phyloP scores from a whole-genome alignment of 805 yeast genomes.

The Maudiozyma serrabonitensis region DNA sequence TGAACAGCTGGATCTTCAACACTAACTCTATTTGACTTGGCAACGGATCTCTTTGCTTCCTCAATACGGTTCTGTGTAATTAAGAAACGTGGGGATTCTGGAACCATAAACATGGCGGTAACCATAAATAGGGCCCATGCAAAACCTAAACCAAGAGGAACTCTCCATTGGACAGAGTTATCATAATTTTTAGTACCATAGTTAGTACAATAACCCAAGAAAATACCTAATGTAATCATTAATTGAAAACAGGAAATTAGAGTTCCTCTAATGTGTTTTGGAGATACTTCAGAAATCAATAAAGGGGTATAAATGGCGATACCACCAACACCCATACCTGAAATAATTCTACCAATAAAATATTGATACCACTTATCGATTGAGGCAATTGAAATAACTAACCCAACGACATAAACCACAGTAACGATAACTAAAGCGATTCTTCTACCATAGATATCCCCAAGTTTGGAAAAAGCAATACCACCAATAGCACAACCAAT shows the following conservation, averaged over 20 bases:
- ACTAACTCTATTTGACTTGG: not conserved
- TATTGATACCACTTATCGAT: not conserved
- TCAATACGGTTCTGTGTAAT: not conserved
- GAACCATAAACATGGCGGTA: constrained; percentile 13
- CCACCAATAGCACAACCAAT: constrained; percentile 71
- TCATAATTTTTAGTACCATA: not conserved
- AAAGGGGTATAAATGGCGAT: not conserved
- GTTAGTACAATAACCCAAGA: constrained; percentile 36
- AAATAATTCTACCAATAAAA: constrained; percentile 54
- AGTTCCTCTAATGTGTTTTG: constrained; percentile 1
- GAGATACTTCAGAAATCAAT: not conserved
- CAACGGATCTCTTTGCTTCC: not conserved
- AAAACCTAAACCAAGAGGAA: constrained; percentile 17
- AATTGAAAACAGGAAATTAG: not conserved
- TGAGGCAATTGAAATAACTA: not conserved
- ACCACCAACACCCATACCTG: constrained; percentile 56
- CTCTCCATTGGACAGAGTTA: constrained; percentile 1
- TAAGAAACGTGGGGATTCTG: constrained; percentile 1
- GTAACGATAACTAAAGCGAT: constrained; percentile 46
- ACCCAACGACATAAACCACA: not conserved
- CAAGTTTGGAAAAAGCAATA: constrained; percentile 41
- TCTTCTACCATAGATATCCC: constrained; percentile 52
- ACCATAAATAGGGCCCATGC: constrained; percentile 35
- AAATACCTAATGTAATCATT: constrained; percentile 1
- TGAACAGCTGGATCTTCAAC: not conserved